These are phyloP conservation scores for Iberis pinnata DNA, from an alignment of 345 rosid species.

Conservation along the genomic window DNA sequence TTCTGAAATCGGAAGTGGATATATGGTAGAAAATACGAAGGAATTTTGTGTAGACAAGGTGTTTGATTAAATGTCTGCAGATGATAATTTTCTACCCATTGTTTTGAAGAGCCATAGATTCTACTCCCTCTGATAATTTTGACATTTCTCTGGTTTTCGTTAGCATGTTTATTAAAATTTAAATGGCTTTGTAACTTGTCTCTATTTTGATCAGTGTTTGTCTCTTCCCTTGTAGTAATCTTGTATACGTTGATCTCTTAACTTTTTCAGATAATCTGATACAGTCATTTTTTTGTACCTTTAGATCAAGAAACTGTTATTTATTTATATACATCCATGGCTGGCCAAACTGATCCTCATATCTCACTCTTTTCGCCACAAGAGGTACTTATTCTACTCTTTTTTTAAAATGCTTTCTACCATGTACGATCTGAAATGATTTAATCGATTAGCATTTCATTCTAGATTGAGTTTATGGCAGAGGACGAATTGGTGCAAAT, in stretches of 20 bases:
- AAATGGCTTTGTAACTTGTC: background rate
- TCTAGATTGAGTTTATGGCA: slow-evolving; percentile 76
- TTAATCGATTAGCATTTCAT: background rate
- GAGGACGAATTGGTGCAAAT: slow-evolving; percentile 72
- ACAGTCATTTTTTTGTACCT: too few species aligned
- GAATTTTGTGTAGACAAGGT: slow-evolving; percentile 14
- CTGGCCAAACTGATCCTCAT: slow-evolving; percentile 61
- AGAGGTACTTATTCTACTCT: slow-evolving; percentile 43
- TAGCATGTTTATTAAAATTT: background rate
- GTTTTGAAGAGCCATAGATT: too few species aligned
- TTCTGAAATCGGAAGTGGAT: background rate
- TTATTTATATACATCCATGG: slow-evolving; percentile 37
- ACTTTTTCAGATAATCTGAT: background rate
- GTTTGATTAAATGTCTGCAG: slow-evolving; percentile 27
- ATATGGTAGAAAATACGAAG: background rate
- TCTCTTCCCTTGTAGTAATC: too few species aligned
- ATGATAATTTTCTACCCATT: background rate
- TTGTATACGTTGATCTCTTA: background rate
- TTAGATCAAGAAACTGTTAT: slow-evolving; percentile 18
- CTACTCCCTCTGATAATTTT: too few species aligned
- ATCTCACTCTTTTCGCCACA: slow-evolving; percentile 64
- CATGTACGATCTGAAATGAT: slow-evolving; percentile 3
- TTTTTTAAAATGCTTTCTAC: background rate
- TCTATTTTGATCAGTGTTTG: background rate
- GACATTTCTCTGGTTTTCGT: background rate